Evolutionary conservation across 2,329 filamentous ascomycete species (phyloP).

Genomic region (Epichloe sp.): DNA sequence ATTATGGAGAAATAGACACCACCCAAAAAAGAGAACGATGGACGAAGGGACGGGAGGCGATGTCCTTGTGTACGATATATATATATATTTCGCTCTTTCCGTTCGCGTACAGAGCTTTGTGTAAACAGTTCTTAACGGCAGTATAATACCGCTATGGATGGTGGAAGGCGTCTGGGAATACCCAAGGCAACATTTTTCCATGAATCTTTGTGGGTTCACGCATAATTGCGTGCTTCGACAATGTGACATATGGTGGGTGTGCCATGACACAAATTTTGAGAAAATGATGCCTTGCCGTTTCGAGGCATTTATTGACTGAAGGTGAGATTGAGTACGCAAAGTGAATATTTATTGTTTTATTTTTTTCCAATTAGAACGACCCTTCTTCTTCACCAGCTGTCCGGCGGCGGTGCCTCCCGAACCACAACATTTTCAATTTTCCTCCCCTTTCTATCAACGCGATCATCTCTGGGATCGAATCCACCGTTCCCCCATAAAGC

Average conservation of each 20-base stretch:
- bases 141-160: slow-evolving; percentile 16
- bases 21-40: neutral
- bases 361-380: neutral
- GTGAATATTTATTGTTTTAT: neutral
- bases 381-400: slow-evolving; percentile 2
- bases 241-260: neutral
- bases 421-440: slow-evolving; percentile 35
- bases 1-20: neutral
- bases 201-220: slow-evolving; percentile 15
- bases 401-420: slow-evolving; percentile 16
- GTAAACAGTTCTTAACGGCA: slow-evolving; percentile 26
- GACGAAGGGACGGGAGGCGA: neutral
- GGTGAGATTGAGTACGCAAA: neutral
- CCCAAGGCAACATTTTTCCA: slow-evolving; percentile 13
- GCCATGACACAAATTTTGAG: too few species aligned
- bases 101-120: slow-evolving; percentile 26
- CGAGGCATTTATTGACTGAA: too few species aligned
- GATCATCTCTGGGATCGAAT: slow-evolving; percentile 79
- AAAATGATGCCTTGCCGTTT: too few species aligned
- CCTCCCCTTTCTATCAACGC: slow-evolving; percentile 77
- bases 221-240: neutral
- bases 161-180: slow-evolving; percentile 16
- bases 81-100: slow-evolving; percentile 19
- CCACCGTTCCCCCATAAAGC: slow-evolving; percentile 89
- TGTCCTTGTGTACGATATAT: slow-evolving; percentile 26